Base-by-base conservation (phyloP, 768 basidiomycete genomes). In the Mycena amicta region DNA sequence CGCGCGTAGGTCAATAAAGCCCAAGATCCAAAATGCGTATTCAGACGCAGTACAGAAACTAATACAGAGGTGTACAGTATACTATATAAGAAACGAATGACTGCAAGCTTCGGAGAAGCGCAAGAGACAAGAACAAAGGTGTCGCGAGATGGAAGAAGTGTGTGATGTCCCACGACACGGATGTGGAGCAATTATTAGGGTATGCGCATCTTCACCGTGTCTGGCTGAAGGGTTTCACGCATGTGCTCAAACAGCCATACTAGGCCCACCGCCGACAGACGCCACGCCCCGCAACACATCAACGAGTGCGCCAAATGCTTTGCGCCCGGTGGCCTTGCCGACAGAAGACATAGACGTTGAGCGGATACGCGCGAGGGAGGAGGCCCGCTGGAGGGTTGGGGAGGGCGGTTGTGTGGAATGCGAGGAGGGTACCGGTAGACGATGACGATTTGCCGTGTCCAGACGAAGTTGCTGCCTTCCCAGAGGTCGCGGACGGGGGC, bases 261-360 rank as follows among this genome's bases (percentile, higher is more conserved):
- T 47, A 13, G 30, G 3, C 27, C 25, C 46, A 39, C 52, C 53
- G 45, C 20, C 57, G 13, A 60, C 56, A 18, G 58, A 54, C 40
- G 60, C 61, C 12, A 64, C 63, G 3, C 63, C 60, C 46, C 60
- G 61, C 33, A 65, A 52, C 53, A 57, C 60, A 40, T 57, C 61
- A 40, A 66, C 61, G n/a, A 60, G 51, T 43, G 61, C 58, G 2
- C 61, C 64, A 50, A 62, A 62, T 49, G 50, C 58, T 41, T 46
- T 51, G 28, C 58, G 49, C 49, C 54, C 57, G 25, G n/a, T 28
- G 27, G 47, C 23, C 47, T 51, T 53, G 28, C 55, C 56, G 18
- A 37, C 43, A 5, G 62, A 63, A 12, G 55, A 50, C 43, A 57
- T 43, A 16, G 62, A 64, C 27, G 47, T 4, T 43, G 62, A 60